Conservation (phyloP, 202 grass and related monocot genomes). For the Elaeis oleifera region DNA sequence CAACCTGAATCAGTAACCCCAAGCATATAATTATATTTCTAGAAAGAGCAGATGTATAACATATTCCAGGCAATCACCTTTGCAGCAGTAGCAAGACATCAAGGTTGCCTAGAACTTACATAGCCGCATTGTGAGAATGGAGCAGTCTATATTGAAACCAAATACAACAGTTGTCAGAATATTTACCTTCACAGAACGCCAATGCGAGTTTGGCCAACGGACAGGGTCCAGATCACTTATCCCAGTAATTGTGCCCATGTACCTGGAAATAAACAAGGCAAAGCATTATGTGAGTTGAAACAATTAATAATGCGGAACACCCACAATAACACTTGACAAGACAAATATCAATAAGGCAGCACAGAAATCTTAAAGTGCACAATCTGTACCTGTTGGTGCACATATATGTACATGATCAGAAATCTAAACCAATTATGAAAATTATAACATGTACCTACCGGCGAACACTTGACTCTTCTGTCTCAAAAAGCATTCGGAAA, state of each 20-base stretch:
- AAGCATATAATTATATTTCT: too few species aligned
- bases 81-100: neutral
- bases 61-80: neutral
- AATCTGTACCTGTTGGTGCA: neutral
- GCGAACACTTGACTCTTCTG: constrained; percentile 10
- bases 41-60: too few species aligned
- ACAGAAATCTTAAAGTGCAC: neutral
- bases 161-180: neutral
- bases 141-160: neutral
- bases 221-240: constrained; percentile 5
- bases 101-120: neutral
- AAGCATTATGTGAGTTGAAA: neutral
- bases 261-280: neutral
- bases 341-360: neutral
- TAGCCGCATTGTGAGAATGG: neutral
- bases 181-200: constrained; percentile 13
- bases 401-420: neutral
- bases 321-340: neutral
- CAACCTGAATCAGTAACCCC: neutral
- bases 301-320: neutral
- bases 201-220: constrained; percentile 7
- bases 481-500: constrained; percentile 15
- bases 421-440: neutral
- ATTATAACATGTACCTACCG: constrained; percentile 1
- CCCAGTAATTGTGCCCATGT: constrained; percentile 11